phyloP scores from a whole-genome alignment of 176 grass and related monocot species.

The Elymus sibiricus region DNA sequence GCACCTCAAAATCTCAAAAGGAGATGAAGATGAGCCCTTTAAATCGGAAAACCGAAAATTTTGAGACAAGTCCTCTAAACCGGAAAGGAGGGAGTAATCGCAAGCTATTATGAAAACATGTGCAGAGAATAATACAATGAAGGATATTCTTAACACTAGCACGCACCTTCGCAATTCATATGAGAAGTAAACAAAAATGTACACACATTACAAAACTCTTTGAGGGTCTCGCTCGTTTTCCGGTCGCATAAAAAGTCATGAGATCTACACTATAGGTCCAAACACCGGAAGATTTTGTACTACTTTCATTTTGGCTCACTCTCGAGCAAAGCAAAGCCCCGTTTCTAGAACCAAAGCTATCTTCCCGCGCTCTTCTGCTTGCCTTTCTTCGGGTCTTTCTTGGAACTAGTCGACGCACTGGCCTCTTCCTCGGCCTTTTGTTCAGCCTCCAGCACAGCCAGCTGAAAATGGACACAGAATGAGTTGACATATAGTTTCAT shows the following conservation, averaged over 20 bases:
- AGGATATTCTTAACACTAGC: background rate
- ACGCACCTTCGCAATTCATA: background rate
- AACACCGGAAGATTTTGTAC: background rate
- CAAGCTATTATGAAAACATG: too few species aligned
- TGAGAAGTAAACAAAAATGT: background rate
- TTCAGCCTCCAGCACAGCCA: slow-evolving; percentile 83
- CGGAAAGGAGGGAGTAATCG: too few species aligned
- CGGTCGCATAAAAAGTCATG: too few species aligned
- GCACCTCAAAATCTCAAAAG: too few species aligned
- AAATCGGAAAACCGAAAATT: too few species aligned
- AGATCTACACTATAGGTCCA: background rate
- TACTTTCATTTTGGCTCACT: background rate
- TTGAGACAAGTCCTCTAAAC: too few species aligned
- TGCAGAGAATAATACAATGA: too few species aligned
- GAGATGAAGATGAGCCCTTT: too few species aligned
- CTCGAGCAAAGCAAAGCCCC: background rate
- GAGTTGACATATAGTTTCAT: background rate
- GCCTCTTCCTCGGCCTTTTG: slow-evolving; percentile 92
- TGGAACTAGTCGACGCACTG: slow-evolving; percentile 56
- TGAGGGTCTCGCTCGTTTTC: too few species aligned
- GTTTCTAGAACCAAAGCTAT: slow-evolving; percentile 21
- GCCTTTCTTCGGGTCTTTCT: slow-evolving; percentile 60
- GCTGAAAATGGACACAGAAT: slow-evolving; percentile 36
- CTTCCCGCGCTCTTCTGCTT: slow-evolving; percentile 57
- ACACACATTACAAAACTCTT: background rate